Base-by-base conservation (phyloP, 2,329 filamentous ascomycete species). In the Nigrospora osmanthi region DNA sequence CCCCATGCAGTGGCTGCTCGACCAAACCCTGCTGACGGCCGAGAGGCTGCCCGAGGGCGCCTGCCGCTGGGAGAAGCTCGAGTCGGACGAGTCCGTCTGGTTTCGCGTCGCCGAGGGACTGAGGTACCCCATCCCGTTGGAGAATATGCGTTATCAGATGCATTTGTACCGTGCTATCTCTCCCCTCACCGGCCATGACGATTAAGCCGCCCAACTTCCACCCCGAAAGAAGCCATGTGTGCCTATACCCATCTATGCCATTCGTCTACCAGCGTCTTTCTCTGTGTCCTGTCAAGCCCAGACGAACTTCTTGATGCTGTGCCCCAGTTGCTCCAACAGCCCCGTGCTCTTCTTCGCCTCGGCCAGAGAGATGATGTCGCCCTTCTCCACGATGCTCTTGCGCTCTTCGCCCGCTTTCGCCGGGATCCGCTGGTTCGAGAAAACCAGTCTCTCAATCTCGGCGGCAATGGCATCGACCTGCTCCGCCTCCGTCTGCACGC, bases 141-240 rank as follows among this genome's bases (percentile, higher is more conserved):
- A 97, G 68, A 88, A 96, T 60, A 95, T 96, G 90, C 81, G 90
- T 39, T 95, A 91, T 64, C 91, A 97, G 65, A 73, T 95, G 55
- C 89, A 96, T 68, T 60, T 96, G 14, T 97, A 95, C 53, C 68
- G 69, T 23, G 63, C 61, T 35, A 48, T 28, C 38, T 33, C n/a
- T 41, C 32, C 39, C 23, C 15, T n/a, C 34, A 34, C 39, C 34
- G 17, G 31, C 16, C 31, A 19, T 4, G 39, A 41, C 16, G 39
- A 34, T 11, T 19, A 41, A 2, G 28, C 16, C 30, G 33, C 15
- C 11, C 31, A 19, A 13, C 31, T 41, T 34, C 39, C 39, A 11
- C 31, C 34, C 32, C 6, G 39, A 28, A 28, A 28, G 23, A 10
- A 28, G 23, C 2, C 16, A 41, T 41, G 34, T 41, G 31, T 34